Conservation (phyloP, 148 eudicot species). For the Rhododendron williamsianum region DNA sequence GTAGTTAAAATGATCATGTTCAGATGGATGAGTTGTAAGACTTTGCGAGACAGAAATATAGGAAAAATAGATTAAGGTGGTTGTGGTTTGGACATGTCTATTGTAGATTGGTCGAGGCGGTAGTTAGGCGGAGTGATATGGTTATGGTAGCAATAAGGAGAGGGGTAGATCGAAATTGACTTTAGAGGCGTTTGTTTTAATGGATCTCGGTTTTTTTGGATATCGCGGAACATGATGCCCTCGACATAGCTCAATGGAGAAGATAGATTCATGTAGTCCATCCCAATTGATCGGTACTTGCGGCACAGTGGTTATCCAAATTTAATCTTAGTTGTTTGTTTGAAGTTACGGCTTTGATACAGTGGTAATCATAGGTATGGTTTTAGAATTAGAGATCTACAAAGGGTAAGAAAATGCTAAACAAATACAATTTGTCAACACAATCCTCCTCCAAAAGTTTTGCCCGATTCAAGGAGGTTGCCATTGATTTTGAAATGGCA, state of each 20-base stretch:
- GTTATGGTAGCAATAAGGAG: neutral
- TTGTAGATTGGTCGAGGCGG: neutral
- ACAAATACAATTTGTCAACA: neutral
- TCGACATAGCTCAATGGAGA: neutral
- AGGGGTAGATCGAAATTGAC: neutral
- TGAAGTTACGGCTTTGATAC: neutral
- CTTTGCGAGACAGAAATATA: neutral
- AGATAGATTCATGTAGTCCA: neutral
- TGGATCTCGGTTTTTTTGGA: neutral
- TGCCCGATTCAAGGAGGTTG: neutral
- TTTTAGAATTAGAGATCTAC: neutral
- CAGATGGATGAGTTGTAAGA: neutral
- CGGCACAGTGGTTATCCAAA: neutral
- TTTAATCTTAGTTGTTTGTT: neutral
- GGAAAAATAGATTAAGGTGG: neutral
- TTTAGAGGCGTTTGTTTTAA: neutral
- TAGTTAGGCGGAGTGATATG: neutral
- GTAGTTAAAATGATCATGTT: neutral
- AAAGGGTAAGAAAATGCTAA: neutral
- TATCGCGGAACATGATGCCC: neutral
- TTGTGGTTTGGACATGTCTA: neutral
- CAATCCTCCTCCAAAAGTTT: neutral
- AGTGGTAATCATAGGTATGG: neutral
- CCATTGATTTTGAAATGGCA: neutral
- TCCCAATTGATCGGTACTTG: neutral